phyloP scores from a whole-genome alignment of 345 rosid genomes.

The Lumnitzera littorea region DNA sequence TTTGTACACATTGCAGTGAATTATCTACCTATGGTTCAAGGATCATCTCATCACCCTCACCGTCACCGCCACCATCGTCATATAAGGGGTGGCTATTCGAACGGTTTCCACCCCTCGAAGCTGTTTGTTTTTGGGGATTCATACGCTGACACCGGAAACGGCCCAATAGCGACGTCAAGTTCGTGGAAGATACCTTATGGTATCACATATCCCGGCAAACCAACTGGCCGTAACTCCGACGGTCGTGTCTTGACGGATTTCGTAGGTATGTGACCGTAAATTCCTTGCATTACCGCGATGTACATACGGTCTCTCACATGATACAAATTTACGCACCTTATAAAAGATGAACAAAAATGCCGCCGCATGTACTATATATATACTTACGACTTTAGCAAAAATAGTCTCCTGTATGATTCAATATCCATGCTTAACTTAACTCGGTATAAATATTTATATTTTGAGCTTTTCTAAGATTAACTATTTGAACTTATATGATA shows the following conservation, averaged over 20 bases:
- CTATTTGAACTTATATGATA: too few relatives aligned
- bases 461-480: too few relatives aligned
- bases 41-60: not conserved
- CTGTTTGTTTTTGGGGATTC: slow-evolving; percentile 75
- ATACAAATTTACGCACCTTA: too few relatives aligned
- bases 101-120: slow-evolving; percentile 25
- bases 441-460: too few relatives aligned
- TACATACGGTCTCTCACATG: too few relatives aligned
- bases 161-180: slow-evolving; percentile 9
- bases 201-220: slow-evolving; percentile 52
- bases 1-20: too few relatives aligned
- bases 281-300: not conserved
- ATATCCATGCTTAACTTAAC: too few relatives aligned
- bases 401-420: too few relatives aligned
- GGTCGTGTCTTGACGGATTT: slow-evolving; percentile 54
- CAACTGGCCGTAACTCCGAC: slow-evolving; percentile 54
- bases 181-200: slow-evolving; percentile 64
- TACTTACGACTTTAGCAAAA: too few relatives aligned
- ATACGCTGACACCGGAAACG: slow-evolving; percentile 62
- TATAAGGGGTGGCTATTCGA: not conserved
- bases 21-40: too few relatives aligned
- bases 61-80: not conserved
- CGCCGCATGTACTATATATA: too few relatives aligned
- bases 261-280: slow-evolving; percentile 20
- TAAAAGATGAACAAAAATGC: too few relatives aligned